Evolutionary conservation across 345 rosid genomes (phyloP).

Genomic region (Eucalyptus curtisii): DNA sequence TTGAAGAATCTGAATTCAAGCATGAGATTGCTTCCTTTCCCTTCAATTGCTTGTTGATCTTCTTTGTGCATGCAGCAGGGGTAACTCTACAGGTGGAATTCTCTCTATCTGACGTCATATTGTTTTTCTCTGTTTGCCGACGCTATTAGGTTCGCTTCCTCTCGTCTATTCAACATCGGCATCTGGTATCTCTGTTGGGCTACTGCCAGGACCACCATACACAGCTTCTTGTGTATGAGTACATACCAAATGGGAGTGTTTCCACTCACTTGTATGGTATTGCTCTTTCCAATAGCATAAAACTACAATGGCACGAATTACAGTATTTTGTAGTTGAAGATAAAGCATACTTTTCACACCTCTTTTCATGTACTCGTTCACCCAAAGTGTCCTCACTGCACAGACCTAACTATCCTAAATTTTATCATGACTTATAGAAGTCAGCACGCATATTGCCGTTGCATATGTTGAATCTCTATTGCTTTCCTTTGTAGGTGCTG

Average conservation of each 20-base stretch:
- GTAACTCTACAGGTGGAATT: neutral
- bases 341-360: neutral
- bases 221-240: constrained; percentile 79
- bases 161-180: constrained; percentile 75
- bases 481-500: constrained; percentile 32
- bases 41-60: neutral
- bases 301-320: neutral
- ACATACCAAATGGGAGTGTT: constrained; percentile 93
- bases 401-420: neutral
- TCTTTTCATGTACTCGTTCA: neutral
- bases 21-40: neutral
- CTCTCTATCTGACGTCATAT: neutral
- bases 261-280: constrained; percentile 95
- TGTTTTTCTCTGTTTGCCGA: neutral
- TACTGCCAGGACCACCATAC: constrained; percentile 78
- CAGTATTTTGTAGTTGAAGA: neutral
- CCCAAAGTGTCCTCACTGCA: neutral
- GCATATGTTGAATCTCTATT: neutral
- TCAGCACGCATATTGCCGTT: neutral
- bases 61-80: neutral
- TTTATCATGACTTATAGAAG: neutral
- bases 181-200: constrained; percentile 81
- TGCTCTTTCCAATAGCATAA: constrained; percentile 14
- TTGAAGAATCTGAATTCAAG: neutral
- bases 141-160: constrained; percentile 64